Base-by-base conservation (phyloP, 768 basidiomycete species). In the Calocybe gangraenosa region DNA sequence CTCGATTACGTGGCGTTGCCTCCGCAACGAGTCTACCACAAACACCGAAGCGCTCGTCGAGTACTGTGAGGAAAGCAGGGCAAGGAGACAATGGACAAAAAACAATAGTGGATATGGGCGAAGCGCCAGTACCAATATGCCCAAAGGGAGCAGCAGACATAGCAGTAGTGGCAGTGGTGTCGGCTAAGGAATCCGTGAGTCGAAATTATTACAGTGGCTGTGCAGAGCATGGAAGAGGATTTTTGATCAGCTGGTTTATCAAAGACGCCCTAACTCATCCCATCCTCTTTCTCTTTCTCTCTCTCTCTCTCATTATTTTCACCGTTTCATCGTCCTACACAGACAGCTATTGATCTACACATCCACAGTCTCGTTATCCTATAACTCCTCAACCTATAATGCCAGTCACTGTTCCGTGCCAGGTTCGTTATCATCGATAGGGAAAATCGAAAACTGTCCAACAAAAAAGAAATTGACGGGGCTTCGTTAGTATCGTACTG, bases 401-500 rank as follows among this genome's bases (percentile, higher is more conserved):
- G 62, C 56, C 72, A 37, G 57, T 60, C 20, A 74, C 73, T 19
- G 74, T 76, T 39, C 74, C 74, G 17, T 76, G 74, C 53, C 70
- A 73, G 64, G 74, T 74, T 47, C 36, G 58, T 50, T 47, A 31
- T 48, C 37, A 41, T 45, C 30, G 48, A 50, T 49, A 14, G 7
- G 34, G 14, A n/a, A 43, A 46, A 28, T 38, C 36, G 22, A 47
- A 48, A 34, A 22, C 36, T 21, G 42, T 34, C 34, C 19, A n/a
- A 19, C 34, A 11, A 28, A 28, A 6, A 6, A 28, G 25, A 18
- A n/a, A 39, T 45, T 50, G 30, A 50, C 51, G 28, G 22, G 36
- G 31, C 17, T 37, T 38, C 41, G 44, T 22, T 32, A 90, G 88
- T 91, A 92, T 58, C 85, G 87, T 52, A 92, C 91, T 7, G 91